Conservation (phyloP, 495 filamentous ascomycete genomes). For the Aspergillus coremiiformis region DNA sequence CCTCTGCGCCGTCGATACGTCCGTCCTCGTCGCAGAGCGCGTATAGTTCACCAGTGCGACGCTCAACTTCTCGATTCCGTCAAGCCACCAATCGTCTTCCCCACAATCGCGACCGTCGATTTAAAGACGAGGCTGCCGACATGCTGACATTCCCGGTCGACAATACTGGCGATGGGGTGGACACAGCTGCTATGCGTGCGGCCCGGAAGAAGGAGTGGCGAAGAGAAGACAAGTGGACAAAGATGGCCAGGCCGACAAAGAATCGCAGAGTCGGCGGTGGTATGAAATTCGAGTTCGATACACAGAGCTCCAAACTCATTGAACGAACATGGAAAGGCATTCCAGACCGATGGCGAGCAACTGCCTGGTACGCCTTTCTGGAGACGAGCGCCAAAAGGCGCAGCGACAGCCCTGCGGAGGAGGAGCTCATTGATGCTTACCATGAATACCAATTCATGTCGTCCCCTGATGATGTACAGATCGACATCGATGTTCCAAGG, state of each 20-base stretch:
- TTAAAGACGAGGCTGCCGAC: constrained; percentile 78
- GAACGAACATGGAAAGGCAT: constrained; percentile 97
- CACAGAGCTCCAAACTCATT: constrained; percentile 74
- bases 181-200: constrained; percentile 48
- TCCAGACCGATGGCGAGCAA: constrained; percentile 88
- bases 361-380: constrained; percentile 93
- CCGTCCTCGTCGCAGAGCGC: constrained; percentile 43
- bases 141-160: constrained; percentile 78
- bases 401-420: constrained; percentile 53
- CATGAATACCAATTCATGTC: constrained; percentile 60
- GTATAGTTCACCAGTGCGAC: constrained; percentile 31
- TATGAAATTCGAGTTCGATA: constrained; percentile 87
- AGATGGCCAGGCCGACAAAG: constrained; percentile 74
- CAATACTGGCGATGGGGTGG: constrained; percentile 45
- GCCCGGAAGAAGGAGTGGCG: constrained; percentile 73
- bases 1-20: constrained; percentile 30
- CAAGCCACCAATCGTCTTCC: constrained; percentile 69
- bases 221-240: constrained; percentile 90
- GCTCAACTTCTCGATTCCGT: constrained; percentile 43
- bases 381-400: constrained; percentile 67
- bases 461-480: constrained; percentile 90
- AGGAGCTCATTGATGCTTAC: constrained; percentile 62
- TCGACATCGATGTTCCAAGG: constrained; percentile 92
- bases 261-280: constrained; percentile 59
- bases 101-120: constrained; percentile 63